Base-by-base conservation (phyloP, 1,139 yeast species). In the Geotrichum siamense region DNA sequence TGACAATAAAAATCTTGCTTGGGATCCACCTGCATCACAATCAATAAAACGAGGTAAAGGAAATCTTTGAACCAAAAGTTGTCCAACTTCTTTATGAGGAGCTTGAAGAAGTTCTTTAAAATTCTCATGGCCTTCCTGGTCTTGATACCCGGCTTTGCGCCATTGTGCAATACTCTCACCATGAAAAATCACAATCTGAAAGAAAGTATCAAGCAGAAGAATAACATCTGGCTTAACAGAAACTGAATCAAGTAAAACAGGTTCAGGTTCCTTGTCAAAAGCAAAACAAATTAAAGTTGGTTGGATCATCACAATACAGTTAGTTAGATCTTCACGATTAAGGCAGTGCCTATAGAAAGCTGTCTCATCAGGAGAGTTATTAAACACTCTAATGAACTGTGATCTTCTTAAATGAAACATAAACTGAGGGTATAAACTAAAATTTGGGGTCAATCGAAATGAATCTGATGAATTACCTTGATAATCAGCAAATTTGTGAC, bases 331-430 rank as follows among this genome's bases (percentile, higher is more conserved):
- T 58, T 82, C 89, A 34, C 78, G 78, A 64, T 75, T 66, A 55
- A 81, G 75, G n/a, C 76, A 65, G 56, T 81, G 89, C 53, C 87
- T 71, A 48, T 79, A 72, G 59, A 73, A 82, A 29, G 80, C 71
- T 1, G 89, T 79, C 61, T 82, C 93, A 63, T 82, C 93, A 0
- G 93, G 93, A 1, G 91, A 82, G 54, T 77, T 78, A 60, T 80
- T 80, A 64, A 82, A 82, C 25, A 81, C 79, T 56, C 76, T 79
- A 21, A 82, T 68, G 54, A 82, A 77, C 44, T 76, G 82, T 1
- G 86, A 79, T 47, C 91, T 69, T 57, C 89, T 68, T 52, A 82
- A 67, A 60, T 82, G 86, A 62, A 75, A 82, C 58, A 82, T 65
- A 58, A 81, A 82, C 57, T 82, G 91, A 1, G 91, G 91, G 48